Evolutionary conservation across 805 yeast species (phyloP), one percentile per base, ranked within the genome.

Genomic region (Clavispora asparagi): DNA sequence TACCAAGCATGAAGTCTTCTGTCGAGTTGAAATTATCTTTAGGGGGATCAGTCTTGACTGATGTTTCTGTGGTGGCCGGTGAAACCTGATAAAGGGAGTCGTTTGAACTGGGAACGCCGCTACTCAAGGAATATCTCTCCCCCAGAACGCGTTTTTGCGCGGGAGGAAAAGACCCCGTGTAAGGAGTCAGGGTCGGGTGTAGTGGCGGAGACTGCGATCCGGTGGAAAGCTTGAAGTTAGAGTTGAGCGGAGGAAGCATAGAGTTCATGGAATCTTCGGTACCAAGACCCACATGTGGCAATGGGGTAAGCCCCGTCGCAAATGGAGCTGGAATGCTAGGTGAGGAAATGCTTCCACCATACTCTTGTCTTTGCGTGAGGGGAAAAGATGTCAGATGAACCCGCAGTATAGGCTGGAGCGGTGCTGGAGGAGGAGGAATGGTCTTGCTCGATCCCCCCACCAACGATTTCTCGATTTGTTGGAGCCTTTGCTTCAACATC

Each of bases 401-500:
- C 17, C 35, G 16, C 35, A 31, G 37, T 8, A 33, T 33, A 9
- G 37, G 37, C 37, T 33, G 37, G 3, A 33, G 37, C 12, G 37
- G 37, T 10, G 13, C n/a, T 9, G 13, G 37, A 5, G 37, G 25
- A 3, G 37, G 37, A 8, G 23, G 37, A 9, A 33, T 9, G 7
- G 25, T n/a, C 25, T 33, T 33, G 25, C n/a, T 9, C 25, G n/a
- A 9, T 4, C 37, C 36, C 3, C 29, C 43, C 23, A 43, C 23
- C 14, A 53, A 32, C 2, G 57, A 53, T 29, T 41, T 41, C 33
- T 54, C 58, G 11, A 54, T 53, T 33, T 47, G 49, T 29, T 48
- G 53, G 11, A 54, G 44, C 6, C 58, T 33, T 11, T 51, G 48
- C 39, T 54, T 54, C 35, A 54, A 51, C 37, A 53, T 30, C 28